Conservation (phyloP, 208 protist genomes). For the Wallacemonas sp. region DNA sequence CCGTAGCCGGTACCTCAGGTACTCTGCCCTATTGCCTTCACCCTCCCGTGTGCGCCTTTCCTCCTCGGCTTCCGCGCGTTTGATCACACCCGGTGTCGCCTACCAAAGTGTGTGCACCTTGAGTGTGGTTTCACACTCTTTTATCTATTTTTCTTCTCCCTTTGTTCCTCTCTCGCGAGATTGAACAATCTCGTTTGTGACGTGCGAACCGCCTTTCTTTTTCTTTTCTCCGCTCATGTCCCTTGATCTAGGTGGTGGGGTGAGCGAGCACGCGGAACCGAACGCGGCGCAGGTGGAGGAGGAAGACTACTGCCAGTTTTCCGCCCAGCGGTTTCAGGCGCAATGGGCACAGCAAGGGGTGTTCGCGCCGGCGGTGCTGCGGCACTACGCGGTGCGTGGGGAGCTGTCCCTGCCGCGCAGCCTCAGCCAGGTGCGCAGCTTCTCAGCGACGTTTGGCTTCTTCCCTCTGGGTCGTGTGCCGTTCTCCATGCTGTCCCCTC, state of each 20-base stretch:
- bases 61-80: no score
- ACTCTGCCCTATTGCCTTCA: no score
- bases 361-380: conserved; percentile 35
- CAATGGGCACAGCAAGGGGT: conserved; percentile 29
- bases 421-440: conserved; percentile 29
- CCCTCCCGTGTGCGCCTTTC: no score
- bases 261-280: conserved; percentile 4
- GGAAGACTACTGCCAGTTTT: conserved; percentile 45
- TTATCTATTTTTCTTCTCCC: neutral
- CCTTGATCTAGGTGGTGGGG: neutral
- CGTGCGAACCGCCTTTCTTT: no score
- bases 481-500: conserved; percentile 11
- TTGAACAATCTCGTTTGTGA: neutral
- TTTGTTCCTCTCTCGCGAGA: neutral
- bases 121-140: no score
- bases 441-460: conserved; percentile 38
- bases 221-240: conserved; percentile 12
- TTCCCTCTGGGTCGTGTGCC: conserved; percentile 17
- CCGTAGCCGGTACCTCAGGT: no score
- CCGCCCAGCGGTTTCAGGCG: conserved; percentile 28
- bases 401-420: conserved; percentile 26
- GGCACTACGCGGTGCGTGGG: conserved; percentile 47
- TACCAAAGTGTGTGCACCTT: no score
- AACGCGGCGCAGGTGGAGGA: conserved; percentile 21
- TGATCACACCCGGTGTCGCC: no score